phyloP scores from a whole-genome alignment of 345 rosid species.

The Hypericum perforatum region DNA sequence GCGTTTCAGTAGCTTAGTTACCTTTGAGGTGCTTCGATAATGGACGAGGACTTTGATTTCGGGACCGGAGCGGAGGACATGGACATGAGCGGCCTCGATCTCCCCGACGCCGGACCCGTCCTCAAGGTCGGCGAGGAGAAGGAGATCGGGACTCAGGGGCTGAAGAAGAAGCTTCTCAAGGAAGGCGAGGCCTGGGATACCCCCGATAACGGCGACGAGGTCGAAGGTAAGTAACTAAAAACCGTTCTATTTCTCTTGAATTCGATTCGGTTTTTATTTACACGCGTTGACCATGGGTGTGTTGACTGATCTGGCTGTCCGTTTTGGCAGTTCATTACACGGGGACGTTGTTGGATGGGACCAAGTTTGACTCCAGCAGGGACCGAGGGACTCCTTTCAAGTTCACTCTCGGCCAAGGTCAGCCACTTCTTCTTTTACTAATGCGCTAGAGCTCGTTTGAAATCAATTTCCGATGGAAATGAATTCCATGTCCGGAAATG shows the following conservation, averaged over 20 bases:
- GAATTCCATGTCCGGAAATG: too few species aligned
- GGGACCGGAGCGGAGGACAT: slow-evolving; percentile 21
- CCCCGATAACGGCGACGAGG: slow-evolving; percentile 71
- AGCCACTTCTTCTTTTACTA: not conserved
- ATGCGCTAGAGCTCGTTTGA: not conserved
- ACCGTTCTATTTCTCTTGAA: not conserved
- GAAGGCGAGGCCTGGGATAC: slow-evolving; percentile 66
- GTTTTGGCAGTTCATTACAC: slow-evolving; percentile 40
- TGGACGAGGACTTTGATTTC: slow-evolving; percentile 59
- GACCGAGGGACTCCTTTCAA: slow-evolving; percentile 79
- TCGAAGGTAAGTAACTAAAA: slow-evolving; percentile 58
- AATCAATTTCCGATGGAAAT: too few species aligned
- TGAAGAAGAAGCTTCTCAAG: slow-evolving; percentile 80
- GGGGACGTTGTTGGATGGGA: slow-evolving; percentile 88
- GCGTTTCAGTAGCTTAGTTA: too few species aligned
- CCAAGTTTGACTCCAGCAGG: slow-evolving; percentile 85
- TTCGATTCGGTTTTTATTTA: not conserved
- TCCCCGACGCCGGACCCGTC: slow-evolving; percentile 23
- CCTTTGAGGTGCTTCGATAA: too few species aligned
- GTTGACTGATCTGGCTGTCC: not conserved
- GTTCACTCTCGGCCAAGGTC: slow-evolving; percentile 95
- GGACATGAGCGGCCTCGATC: slow-evolving; percentile 26
- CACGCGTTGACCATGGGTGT: too few species aligned
- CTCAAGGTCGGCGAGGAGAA: slow-evolving; percentile 42
- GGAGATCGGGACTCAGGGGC: slow-evolving; percentile 64